phyloP scores from a whole-genome alignment of 2,329 filamentous ascomycete species.

The Colletotrichum filicis region DNA sequence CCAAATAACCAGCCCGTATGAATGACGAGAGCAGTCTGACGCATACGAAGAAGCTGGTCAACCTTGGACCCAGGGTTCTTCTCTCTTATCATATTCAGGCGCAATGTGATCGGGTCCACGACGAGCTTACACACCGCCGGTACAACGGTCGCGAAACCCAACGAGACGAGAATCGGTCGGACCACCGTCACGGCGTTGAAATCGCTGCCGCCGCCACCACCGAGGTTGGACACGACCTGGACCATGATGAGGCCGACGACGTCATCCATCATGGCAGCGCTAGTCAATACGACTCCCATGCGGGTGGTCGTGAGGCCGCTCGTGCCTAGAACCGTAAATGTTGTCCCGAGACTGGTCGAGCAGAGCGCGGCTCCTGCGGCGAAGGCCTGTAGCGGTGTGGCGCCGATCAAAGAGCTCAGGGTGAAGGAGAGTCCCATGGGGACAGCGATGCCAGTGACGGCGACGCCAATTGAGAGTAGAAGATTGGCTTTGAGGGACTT shows the following conservation, averaged over 20 bases:
- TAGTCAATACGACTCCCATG: slow-evolving; percentile 72
- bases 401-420: slow-evolving; percentile 60
- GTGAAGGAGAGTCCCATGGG: slow-evolving; percentile 76
- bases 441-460: slow-evolving; percentile 70
- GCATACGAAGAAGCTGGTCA: slow-evolving; percentile 39
- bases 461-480: slow-evolving; percentile 69
- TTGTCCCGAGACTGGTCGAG: slow-evolving; percentile 79
- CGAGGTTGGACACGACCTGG: slow-evolving; percentile 77
- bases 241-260: slow-evolving; percentile 83
- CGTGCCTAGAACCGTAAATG: slow-evolving; percentile 64
- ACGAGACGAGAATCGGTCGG: slow-evolving; percentile 57
- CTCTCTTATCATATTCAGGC: slow-evolving; percentile 46
- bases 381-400: slow-evolving; percentile 72
- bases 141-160: slow-evolving; percentile 61
- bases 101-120: slow-evolving; percentile 52
- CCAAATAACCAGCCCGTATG: slow-evolving; percentile 63
- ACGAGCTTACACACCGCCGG: slow-evolving; percentile 59
- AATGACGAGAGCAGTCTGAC: slow-evolving; percentile 52
- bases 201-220: slow-evolving; percentile 36
- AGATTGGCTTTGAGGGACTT: slow-evolving; percentile 68
- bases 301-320: slow-evolving; percentile 56
- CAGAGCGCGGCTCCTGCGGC: slow-evolving; percentile 79
- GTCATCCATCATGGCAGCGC: slow-evolving; percentile 85
- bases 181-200: slow-evolving; percentile 50
- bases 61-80: slow-evolving; percentile 37